Base-by-base conservation (phyloP, 2,329 filamentous ascomycete species). In the Aspergillus pseudoviridinutans region DNA sequence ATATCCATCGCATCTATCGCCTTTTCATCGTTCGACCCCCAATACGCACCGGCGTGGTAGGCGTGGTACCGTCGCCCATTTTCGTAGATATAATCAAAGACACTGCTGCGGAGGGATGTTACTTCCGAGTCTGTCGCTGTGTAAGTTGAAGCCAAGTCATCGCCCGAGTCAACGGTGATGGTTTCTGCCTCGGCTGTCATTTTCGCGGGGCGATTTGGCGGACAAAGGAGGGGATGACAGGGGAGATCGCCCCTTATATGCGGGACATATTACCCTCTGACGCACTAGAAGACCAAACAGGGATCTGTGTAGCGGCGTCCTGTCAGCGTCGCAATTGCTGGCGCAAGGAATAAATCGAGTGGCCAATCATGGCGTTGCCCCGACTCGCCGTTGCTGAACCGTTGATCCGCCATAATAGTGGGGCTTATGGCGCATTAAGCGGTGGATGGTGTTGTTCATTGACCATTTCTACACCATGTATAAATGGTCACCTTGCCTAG, bases 61-160 rank as follows among this genome's bases (percentile, higher is more conserved):
- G 70, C 63, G 51, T 73, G 70, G 49, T 71, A 73, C 12, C 67
- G 65, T 12, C 71, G 66, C 12, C 70, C 70, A 56, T 70, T 65
- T 32, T 70, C 67, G 49, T 66, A 62, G 35, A 66, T 63, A 51
- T 73, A 71, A 47, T 68, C 61, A 49, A 64, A 68, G 53, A 74
- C 66, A 44, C 35, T 63, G 41, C 41, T 44, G 41, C 41, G 41
- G 41, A 44, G 42, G 42, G 42, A 46, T 2, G 42, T 46, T 8
- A 46, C 20, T 5, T 46, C 42, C 1, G 42, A 46, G 42, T 46
- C 42, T 12, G 42, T 46, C 8, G 22, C 8, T 4, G 42, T 46
- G n/a, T 24, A 46, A 6, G n/a, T 24, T 9, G 42, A 46, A 46
- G n/a, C 22, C 7, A 10, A 46, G n/a, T 46, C 42, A 9, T 46